Conservation (phyloP, 768 basidiomycete genomes). For the Hypholoma sublateritium region DNA sequence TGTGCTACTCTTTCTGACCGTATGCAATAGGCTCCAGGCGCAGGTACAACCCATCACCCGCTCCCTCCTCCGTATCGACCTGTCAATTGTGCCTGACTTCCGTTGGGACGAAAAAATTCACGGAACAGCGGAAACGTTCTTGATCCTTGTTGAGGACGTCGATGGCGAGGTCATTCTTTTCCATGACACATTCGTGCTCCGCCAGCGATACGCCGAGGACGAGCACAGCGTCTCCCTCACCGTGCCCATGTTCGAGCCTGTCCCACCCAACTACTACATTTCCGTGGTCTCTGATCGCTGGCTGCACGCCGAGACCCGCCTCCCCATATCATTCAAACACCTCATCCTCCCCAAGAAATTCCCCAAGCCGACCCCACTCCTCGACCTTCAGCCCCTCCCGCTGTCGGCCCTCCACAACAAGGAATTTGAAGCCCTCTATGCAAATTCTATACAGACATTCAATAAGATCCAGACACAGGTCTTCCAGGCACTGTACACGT, state of each 20-base stretch:
- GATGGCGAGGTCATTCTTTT: slow-evolving; percentile 97
- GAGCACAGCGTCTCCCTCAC: slow-evolving; percentile 95
- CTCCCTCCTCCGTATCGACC: slow-evolving; percentile 86
- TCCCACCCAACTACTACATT: slow-evolving; percentile 98
- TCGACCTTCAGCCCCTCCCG: slow-evolving; percentile 90
- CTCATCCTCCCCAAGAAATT: slow-evolving; percentile 97
- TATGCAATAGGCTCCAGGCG: slow-evolving; percentile 72
- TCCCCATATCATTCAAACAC: slow-evolving; percentile 97
- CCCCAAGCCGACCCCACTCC: slow-evolving; percentile 87
- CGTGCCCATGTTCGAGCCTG: slow-evolving; percentile 95
- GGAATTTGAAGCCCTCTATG: slow-evolving; percentile 88
- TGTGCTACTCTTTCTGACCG: not conserved
- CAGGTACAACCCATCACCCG: slow-evolving; percentile 97
- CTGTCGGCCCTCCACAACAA: slow-evolving; percentile 91
- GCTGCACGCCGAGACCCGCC: slow-evolving; percentile 91
- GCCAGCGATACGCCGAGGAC: slow-evolving; percentile 88
- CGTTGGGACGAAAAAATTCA: slow-evolving; percentile 97
- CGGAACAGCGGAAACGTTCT: slow-evolving; percentile 84
- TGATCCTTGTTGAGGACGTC: slow-evolving; percentile 94
- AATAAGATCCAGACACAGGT: slow-evolving; percentile 99
- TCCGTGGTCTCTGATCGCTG: slow-evolving; percentile 93
- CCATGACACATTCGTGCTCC: slow-evolving; percentile 90
- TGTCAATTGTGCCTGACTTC: slow-evolving; percentile 97
- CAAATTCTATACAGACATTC: slow-evolving; percentile 77
- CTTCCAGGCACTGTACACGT: slow-evolving; percentile 95